Base-by-base conservation (phyloP, 164 flowering plant genomes). In the Tetracentron sinense region DNA sequence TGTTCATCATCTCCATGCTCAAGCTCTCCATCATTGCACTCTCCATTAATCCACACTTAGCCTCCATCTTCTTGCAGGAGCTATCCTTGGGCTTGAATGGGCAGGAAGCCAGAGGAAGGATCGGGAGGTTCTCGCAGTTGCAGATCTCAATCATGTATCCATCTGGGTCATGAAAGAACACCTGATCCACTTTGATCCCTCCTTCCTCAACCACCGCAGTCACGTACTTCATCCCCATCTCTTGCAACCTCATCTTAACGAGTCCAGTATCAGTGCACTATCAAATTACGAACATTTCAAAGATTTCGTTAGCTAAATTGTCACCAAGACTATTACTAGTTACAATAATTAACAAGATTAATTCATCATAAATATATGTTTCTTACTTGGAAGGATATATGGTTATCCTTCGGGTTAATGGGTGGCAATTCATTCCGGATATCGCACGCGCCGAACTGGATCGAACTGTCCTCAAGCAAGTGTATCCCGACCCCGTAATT, bases 121-220 rank as follows among this genome's bases (percentile, higher is more conserved):
- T 55, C 1, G 95, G 97, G 52, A 90, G 69, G 57, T 83, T 82
- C 6, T 88, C 86, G 49, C 97, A 90, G 74, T 90, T 83, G 85
- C 95, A 88, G 55, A 90, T 61, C 76, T 90, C 97, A 21, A 90
- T 72, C 92, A 87, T 89, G 76, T 85, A 79, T 0, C 90, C 92
- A 71, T 89, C 96, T 42, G 96, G 96, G 72, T 90, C 95, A 58
- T 88, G 92, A 74, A 90, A 90, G 77, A 90, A 90, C 64, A 86
- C 72, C 57, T 86, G 97, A 56, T 88, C 90, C 42, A 86, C 89
- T 62, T 54, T 74, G 29, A 63, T 67, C 16, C 90, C 90, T 10
- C 74, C 82, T 16, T 88, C 97, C 56, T 83, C 84, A 4, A 86
- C 90, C 60, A 74, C 71, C 1, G 86, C 90, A 0, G 83, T 86